phyloP scores from a whole-genome alignment of 257 asterid species.

The Paulownia fortunei region DNA sequence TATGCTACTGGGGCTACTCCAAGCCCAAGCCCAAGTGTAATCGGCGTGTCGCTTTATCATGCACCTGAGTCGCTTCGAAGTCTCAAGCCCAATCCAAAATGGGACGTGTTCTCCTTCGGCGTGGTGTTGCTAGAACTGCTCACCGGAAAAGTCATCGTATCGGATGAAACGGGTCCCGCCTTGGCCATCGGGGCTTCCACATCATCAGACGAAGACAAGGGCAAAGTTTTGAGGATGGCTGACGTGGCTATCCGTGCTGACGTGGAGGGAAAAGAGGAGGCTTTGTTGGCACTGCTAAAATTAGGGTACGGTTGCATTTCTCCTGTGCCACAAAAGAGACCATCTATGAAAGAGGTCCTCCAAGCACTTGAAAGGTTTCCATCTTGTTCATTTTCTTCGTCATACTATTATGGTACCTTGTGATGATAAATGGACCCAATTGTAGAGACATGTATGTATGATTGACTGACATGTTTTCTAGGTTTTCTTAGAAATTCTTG shows the following conservation, averaged over 20 bases:
- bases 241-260: slow-evolving; percentile 87
- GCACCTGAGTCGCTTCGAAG: slow-evolving; percentile 95
- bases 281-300: slow-evolving; percentile 63
- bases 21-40: slow-evolving; percentile 82
- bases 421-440: slow-evolving; percentile 28
- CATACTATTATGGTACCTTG: slow-evolving; percentile 47
- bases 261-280: slow-evolving; percentile 89
- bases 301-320: slow-evolving; percentile 80
- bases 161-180: slow-evolving; percentile 70
- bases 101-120: slow-evolving; percentile 91
- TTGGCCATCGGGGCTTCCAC: slow-evolving; percentile 40
- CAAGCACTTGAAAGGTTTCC: slow-evolving; percentile 88
- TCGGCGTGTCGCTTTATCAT: slow-evolving; percentile 76
- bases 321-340: slow-evolving; percentile 82
- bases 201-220: slow-evolving; percentile 58
- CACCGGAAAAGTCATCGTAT: slow-evolving; percentile 67
- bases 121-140: slow-evolving; percentile 72
- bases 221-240: slow-evolving; percentile 63
- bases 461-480: slow-evolving; percentile 36
- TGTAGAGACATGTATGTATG: slow-evolving; percentile 57
- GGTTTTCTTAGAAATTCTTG: slow-evolving; percentile 25
- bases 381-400: slow-evolving; percentile 38
- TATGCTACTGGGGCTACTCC: slow-evolving; percentile 69
- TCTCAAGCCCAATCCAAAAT: slow-evolving; percentile 82
- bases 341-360: slow-evolving; percentile 80